Base-by-base conservation (phyloP, 495 filamentous ascomycete genomes). In the Penicillium soppii region DNA sequence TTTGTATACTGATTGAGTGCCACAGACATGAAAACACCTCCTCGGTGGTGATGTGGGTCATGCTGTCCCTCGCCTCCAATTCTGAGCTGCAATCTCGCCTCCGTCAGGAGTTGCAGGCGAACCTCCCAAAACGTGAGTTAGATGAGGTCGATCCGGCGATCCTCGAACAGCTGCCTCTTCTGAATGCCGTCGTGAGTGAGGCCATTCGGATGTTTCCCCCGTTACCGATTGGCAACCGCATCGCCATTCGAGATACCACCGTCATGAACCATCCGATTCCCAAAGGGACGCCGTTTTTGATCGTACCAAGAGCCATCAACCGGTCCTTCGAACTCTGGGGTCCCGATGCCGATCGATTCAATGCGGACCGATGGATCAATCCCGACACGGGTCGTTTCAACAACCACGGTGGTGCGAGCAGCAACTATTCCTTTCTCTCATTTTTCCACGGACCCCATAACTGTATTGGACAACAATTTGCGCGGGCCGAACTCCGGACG, bases 261-360 rank as follows among this genome's bases (percentile, higher is more conserved):
- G 78, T 94, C 48, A 45, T 61, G 27, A 72, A 67, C 26, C 66
- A 78, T 5, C 64, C 46, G 21, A 66, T 85, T 25, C 80, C 79
- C 29, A 72, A 71, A 39, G 73, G 70, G 17, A 83, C 80, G 5
- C 63, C 50, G 7, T 50, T 85, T 37, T 63, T 81, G 16, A 54
- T 82, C 17, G 36, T 58, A 7, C 72, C 79, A 2, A 61, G 61
- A 49, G 74, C 80, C 16, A 82, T 87, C 45, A 89, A 95, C 63
- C 83, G 83, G 63, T 78, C 77, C 32, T 72, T 63, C 29, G 77
- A 80, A 41, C 85, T 91, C 52, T 95, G 90, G 90, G 90, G 91
- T 22, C 47, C 65, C 0, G 87, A 92, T 50, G 88, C 87, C 4
- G 78, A 82, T 39, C 75, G 78, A 16, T 94, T 91, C 69, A 71